phyloP scores from a whole-genome alignment of 1,139 yeast genomes.

The Protomyces arabidopsidicola region DNA sequence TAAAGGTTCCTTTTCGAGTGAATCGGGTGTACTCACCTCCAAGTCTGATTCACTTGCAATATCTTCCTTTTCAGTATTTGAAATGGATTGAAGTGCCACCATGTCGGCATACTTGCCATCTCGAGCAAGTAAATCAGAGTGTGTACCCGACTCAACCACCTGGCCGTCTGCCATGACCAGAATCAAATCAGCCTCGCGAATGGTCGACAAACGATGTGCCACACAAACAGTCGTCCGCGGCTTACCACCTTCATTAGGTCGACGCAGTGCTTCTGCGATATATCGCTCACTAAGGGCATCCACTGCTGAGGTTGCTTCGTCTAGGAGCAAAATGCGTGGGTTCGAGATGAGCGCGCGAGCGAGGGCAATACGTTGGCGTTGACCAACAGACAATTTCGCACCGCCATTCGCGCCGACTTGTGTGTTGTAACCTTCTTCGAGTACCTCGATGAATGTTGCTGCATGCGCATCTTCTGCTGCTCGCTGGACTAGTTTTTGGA shows the following conservation, averaged over 20 bases:
- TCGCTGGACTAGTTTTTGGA: constrained; percentile 50
- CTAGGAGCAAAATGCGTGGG: constrained; percentile 62
- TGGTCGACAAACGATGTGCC: constrained; percentile 72
- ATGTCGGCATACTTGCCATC: constrained; percentile 47
- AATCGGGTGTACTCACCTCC: background rate
- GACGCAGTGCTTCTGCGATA: constrained; percentile 54
- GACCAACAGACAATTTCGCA: constrained; percentile 76
- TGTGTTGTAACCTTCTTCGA: constrained; percentile 62
- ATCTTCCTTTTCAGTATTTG: constrained; percentile 69
- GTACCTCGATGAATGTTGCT: constrained; percentile 54
- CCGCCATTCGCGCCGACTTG: constrained; percentile 53
- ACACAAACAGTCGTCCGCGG: constrained; percentile 75
- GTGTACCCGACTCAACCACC: constrained; percentile 46
- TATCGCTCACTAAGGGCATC: constrained; percentile 73
- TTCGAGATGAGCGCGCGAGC: constrained; percentile 65
- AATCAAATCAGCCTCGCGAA: constrained; percentile 48
- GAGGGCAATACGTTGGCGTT: constrained; percentile 68
- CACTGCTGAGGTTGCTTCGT: constrained; percentile 75
- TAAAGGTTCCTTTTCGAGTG: constrained; percentile 38
- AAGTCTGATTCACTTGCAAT: constrained; percentile 45
- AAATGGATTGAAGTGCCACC: constrained; percentile 38
- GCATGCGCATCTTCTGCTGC: constrained; percentile 38
- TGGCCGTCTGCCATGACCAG: constrained; percentile 45
- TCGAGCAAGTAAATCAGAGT: constrained; percentile 42
- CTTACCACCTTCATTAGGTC: constrained; percentile 60